Percentiles rank a stretch among this genome's conserved stretches.
These are phyloP conservation scores for Tieghemiomyces parasiticus DNA, from an alignment of 192 early-diverging fungal genomes.

Conservation along the genomic window DNA sequence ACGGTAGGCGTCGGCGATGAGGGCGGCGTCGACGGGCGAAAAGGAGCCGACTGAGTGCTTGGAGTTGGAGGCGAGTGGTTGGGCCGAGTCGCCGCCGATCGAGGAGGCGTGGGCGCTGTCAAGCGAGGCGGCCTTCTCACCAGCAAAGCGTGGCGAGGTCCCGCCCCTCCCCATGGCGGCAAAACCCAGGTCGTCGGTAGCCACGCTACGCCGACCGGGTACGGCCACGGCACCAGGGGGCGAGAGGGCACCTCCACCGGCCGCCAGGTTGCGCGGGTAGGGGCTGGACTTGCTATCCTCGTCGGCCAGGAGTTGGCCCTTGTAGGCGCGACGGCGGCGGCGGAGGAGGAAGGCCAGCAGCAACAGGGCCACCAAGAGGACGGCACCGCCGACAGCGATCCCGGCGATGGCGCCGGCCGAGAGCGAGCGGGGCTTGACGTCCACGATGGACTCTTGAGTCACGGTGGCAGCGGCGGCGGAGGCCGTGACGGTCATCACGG, in stretches of 20 bases:
- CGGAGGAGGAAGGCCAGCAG: slow-evolving; percentile 19
- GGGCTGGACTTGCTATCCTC: slow-evolving; percentile 11
- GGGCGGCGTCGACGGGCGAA: slow-evolving; percentile 19
- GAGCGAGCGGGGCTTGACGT: background rate
- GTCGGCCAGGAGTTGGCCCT: slow-evolving; percentile 15
- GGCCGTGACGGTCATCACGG: slow-evolving; percentile 1
- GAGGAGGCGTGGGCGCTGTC: slow-evolving; percentile 13
- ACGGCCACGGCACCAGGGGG: background rate
- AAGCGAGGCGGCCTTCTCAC: slow-evolving; percentile 23
- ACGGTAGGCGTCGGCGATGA: slow-evolving; percentile 30
- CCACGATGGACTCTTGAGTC: background rate
- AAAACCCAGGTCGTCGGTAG: slow-evolving; percentile 15
- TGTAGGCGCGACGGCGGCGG: slow-evolving; percentile 19
- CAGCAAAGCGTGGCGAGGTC: slow-evolving; percentile 21
- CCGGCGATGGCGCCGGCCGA: slow-evolving; percentile 25
- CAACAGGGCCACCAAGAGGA: slow-evolving; percentile 18
- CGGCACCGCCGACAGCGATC: slow-evolving; percentile 19
- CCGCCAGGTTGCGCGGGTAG: slow-evolving; percentile 6
- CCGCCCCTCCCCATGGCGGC: slow-evolving; percentile 13
- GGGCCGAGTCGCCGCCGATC: slow-evolving; percentile 8
- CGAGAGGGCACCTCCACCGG: slow-evolving; percentile 4
- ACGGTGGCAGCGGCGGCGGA: background rate
- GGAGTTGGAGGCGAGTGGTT: slow-evolving; percentile 11
- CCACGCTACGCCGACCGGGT: slow-evolving; percentile 15
- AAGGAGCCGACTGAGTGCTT: slow-evolving; percentile 17